phyloP scores from a whole-genome alignment of 345 rosid species.

The thale cress (Arabidopsis thaliana) region TAIR10.1 NC_003071.7:1130001-1130500 shows the following conservation, averaged over 20 bases:
- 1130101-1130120: conserved; percentile 28
- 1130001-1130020: conserved; percentile 26
- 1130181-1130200: conserved; percentile 1
- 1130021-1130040: conserved; percentile 16
- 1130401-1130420: background rate
- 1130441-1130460: conserved; percentile 18
- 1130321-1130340: conserved; percentile 39
- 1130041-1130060: conserved; percentile 19
- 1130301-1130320: conserved; percentile 40
- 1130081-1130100: background rate
- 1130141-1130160: conserved; percentile 27
- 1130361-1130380: conserved; percentile 26
- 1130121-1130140: conserved; percentile 8
- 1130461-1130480: background rate
- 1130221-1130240: conserved; percentile 41
- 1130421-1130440: conserved; percentile 18
- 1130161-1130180: conserved; percentile 38
- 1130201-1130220: conserved; percentile 36
- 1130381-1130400: background rate
- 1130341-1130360: conserved; percentile 40
- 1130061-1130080: conserved; percentile 41
- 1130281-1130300: conserved; percentile 39
- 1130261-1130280: conserved; percentile 31
- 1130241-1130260: conserved; percentile 42
- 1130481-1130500: background rate